Conservation (phyloP, 169 alveolate genomes). For the Eimeria zaria region DNA sequence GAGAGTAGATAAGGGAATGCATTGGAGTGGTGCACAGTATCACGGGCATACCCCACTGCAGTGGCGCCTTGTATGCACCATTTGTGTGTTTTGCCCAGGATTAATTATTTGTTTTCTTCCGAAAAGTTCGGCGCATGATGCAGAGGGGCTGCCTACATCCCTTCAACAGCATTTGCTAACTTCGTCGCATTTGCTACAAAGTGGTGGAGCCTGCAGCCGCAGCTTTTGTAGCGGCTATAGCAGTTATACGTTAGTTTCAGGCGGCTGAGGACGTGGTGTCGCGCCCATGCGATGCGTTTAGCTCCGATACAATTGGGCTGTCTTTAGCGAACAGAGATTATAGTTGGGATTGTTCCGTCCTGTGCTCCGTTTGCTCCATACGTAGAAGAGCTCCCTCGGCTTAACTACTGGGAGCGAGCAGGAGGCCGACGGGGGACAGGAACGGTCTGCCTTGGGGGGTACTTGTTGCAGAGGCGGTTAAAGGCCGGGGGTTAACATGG, state of each 20-base stretch:
- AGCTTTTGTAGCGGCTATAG: not conserved
- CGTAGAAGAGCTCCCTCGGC: not conserved
- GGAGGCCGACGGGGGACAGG: not conserved
- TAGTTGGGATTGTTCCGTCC: not conserved
- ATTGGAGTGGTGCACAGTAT: not conserved
- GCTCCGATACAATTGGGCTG: conserved; percentile 1
- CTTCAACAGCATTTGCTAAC: not conserved
- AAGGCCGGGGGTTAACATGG: conserved; percentile 3
- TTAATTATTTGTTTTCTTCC: not conserved
- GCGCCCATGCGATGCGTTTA: not conserved
- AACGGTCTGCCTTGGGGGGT: not conserved
- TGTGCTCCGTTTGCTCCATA: not conserved
- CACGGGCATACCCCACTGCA: not conserved
- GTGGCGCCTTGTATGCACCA: not conserved
- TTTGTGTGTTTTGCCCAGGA: not conserved
- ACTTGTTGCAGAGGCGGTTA: not conserved
- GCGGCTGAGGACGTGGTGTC: not conserved
- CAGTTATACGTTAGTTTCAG: not conserved
- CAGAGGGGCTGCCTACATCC: conserved; percentile 28
- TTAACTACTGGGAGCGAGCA: not conserved
- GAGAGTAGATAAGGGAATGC: not conserved
- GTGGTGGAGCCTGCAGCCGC: not conserved
- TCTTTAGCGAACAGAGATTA: not conserved
- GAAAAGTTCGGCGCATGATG: conserved; percentile 10
- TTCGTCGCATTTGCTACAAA: not conserved